These are phyloP conservation scores for Cercospora canescens DNA, from an alignment of 2,329 filamentous ascomycete genomes.

Conservation along the genomic window DNA sequence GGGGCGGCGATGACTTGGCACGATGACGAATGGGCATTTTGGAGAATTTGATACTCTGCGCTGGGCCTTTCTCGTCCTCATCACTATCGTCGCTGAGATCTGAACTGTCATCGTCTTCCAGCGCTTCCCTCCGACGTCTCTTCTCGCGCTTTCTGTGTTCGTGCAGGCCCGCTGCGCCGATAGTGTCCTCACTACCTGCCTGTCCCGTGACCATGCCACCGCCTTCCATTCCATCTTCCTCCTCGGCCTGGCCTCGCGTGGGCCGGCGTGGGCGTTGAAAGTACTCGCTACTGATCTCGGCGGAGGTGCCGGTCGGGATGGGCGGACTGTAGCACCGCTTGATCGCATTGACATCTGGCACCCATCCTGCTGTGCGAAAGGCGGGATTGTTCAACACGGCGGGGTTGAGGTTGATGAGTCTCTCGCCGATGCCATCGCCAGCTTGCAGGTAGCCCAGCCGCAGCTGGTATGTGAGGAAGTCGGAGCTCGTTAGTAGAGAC, in stretches of 20 bases:
- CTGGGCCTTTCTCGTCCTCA: conserved; percentile 66
- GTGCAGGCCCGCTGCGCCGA: conserved; percentile 59
- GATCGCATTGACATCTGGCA: conserved; percentile 69
- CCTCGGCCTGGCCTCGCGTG: conserved; percentile 27
- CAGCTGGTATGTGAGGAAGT: conserved; percentile 77
- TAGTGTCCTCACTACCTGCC: conserved; percentile 63
- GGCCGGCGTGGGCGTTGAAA: conserved; percentile 62
- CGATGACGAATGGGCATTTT: conserved; percentile 90
- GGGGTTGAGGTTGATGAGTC: conserved; percentile 78
- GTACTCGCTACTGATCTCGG: conserved; percentile 58
- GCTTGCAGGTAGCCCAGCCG: conserved; percentile 79
- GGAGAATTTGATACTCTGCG: conserved; percentile 90
- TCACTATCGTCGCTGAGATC: conserved; percentile 84
- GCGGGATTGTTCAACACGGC: conserved; percentile 75
- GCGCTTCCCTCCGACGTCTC: conserved; percentile 68
- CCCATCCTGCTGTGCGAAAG: conserved; percentile 83
- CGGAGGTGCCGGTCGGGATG: conserved; percentile 71
- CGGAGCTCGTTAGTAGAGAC: conserved; percentile 41
- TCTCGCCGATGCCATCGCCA: conserved; percentile 81
- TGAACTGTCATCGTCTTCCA: conserved; percentile 83
- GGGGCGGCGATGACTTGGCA: conserved; percentile 77
- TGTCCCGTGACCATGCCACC: conserved; percentile 71
- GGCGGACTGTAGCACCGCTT: conserved; percentile 84
- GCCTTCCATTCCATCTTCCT: conserved; percentile 67
- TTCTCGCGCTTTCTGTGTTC: conserved; percentile 56